These are phyloP conservation scores for Candida sphagnicola DNA, from an alignment of 805 yeast genomes.

Conservation along the genomic window DNA sequence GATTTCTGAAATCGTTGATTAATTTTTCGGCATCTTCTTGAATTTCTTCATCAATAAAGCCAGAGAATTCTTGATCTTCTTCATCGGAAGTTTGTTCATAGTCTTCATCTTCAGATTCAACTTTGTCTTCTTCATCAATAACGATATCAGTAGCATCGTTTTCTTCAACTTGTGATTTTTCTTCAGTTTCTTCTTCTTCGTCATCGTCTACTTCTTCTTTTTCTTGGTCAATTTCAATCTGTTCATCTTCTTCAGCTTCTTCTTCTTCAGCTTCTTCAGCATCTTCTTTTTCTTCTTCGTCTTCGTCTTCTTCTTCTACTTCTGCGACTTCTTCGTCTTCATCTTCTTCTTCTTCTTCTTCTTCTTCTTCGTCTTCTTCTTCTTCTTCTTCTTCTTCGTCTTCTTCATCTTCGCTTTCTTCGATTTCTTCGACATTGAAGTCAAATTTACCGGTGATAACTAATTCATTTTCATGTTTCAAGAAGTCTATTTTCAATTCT, in stretches of 20 bases:
- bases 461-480: constrained; percentile 39
- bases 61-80: constrained; percentile 12
- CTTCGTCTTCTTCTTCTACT: constrained; percentile 12
- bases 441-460: constrained; percentile 37
- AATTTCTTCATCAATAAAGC: constrained; percentile 32
- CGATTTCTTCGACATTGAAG: constrained; percentile 22
- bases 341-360: constrained; percentile 8
- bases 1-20: constrained; percentile 34
- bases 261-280: constrained; percentile 9
- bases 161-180: constrained; percentile 6
- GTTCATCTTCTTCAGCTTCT: too few species aligned
- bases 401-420: constrained; percentile 14
- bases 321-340: constrained; percentile 15
- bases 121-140: constrained; percentile 5
- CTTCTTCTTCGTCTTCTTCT: constrained; percentile 14
- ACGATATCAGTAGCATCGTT: constrained; percentile 12
- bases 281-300: constrained; percentile 8
- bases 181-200: constrained; percentile 4
- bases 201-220: constrained; percentile 3
- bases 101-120: constrained; percentile 10
- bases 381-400: constrained; percentile 15
- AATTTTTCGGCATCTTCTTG: constrained; percentile 36
- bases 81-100: constrained; percentile 10
- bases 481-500: constrained; percentile 36
- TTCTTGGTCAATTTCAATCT: constrained; percentile 7